Conservation (phyloP, 768 basidiomycete species). For the Lactarius sanguifluus region DNA sequence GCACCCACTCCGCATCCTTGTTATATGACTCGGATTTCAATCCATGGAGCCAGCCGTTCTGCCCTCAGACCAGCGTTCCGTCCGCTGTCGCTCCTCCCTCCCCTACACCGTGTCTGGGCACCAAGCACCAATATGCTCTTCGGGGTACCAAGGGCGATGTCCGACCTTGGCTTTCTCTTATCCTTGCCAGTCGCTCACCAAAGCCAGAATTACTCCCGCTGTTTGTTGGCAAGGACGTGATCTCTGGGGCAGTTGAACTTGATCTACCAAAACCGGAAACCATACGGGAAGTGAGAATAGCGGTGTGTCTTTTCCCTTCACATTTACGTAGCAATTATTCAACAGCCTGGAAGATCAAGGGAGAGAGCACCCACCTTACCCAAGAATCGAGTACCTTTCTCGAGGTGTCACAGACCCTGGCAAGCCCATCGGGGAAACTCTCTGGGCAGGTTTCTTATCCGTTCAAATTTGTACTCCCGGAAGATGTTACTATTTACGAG, state of each 20-base stretch:
- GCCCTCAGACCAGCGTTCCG: background rate
- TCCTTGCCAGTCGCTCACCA: constrained; percentile 45
- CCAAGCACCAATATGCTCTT: constrained; percentile 44
- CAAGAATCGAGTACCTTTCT: constrained; percentile 55
- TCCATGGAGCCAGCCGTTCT: background rate
- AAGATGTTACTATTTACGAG: constrained; percentile 41
- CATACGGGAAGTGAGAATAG: constrained; percentile 48
- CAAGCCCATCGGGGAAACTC: constrained; percentile 43
- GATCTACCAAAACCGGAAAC: constrained; percentile 51
- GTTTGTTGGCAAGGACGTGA: constrained; percentile 48
- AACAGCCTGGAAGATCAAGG: constrained; percentile 13
- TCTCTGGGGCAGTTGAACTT: constrained; percentile 52
- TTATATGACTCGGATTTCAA: too few species aligned
- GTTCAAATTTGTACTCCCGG: constrained; percentile 49
- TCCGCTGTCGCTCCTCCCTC: background rate
- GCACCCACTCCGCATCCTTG: background rate
- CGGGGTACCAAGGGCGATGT: constrained; percentile 41
- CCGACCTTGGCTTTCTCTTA: constrained; percentile 49
- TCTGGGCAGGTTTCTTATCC: constrained; percentile 50
- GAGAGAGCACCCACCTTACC: constrained; percentile 29
- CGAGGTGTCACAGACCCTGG: constrained; percentile 43
- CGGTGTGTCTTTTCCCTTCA: constrained; percentile 39
- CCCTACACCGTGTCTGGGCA: constrained; percentile 2
- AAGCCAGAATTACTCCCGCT: constrained; percentile 43
- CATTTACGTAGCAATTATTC: background rate